These are phyloP conservation scores for Syzygium jambos DNA, from an alignment of 345 rosid species.

Conservation along the genomic window DNA sequence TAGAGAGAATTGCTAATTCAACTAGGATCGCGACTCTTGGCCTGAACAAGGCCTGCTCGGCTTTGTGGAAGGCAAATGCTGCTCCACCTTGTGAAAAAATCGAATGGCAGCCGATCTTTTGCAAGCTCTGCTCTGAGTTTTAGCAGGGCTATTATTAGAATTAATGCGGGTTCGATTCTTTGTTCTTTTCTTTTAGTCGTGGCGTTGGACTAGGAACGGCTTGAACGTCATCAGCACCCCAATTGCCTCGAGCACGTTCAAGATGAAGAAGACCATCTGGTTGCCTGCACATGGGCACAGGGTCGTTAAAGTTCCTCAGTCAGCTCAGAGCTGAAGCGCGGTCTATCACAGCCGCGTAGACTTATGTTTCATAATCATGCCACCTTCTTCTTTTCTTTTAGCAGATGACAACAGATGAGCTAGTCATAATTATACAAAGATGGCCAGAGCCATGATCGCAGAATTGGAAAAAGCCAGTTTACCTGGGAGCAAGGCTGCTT, in stretches of 20 bases:
- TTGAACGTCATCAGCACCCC: slow-evolving; percentile 64
- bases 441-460: neutral
- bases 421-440: neutral
- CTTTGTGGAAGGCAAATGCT: neutral
- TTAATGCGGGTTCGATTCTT: neutral
- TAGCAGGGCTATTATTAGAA: neutral
- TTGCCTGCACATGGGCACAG: slow-evolving; percentile 30
- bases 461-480: neutral
- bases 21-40: neutral
- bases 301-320: neutral
- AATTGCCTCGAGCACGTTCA: slow-evolving; percentile 40
- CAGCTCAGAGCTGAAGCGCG: neutral
- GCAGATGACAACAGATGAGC: neutral
- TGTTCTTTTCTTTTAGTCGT: neutral
- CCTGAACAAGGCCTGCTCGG: neutral
- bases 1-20: neutral
- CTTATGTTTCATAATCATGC: neutral
- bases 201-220: slow-evolving; percentile 40
- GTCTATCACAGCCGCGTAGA: neutral
- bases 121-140: neutral
- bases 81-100: neutral
- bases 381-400: neutral
- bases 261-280: slow-evolving; percentile 53
- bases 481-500: slow-evolving; percentile 38
- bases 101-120: neutral